A percentile compares a stretch with the other conserved stretches of the same genome.
Conservation (phyloP, 2,329 filamentous ascomycete genomes). For the Fusarium incarnatum region DNA sequence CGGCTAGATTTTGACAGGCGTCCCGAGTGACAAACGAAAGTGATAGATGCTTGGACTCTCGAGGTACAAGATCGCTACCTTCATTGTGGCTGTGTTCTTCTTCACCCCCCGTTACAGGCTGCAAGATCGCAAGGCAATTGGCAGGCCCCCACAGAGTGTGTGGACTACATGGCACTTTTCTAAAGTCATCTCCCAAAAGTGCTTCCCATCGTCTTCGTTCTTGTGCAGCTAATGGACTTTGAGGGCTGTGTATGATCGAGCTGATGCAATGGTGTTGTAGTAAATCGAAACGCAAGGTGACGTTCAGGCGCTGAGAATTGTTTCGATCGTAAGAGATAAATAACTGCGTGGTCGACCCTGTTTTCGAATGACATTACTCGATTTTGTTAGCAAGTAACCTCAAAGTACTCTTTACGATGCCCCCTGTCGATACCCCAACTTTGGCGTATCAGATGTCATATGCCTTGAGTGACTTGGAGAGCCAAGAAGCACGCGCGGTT, state of each 20-base stretch:
- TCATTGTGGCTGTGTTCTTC: not conserved
- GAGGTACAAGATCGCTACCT: conserved; percentile 17
- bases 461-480: not conserved
- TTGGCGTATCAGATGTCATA: not conserved
- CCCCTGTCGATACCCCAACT: conserved; percentile 8
- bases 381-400: conserved; percentile 11
- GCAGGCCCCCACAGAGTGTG: not conserved
- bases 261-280: not conserved
- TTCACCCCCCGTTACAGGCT: conserved; percentile 3
- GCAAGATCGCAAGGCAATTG: conserved; percentile 14
- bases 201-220: not conserved
- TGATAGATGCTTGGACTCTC: not conserved
- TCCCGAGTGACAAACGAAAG: conserved; percentile 5
- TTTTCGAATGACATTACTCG: not conserved
- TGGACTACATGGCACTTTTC: not conserved
- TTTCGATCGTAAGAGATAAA: conserved; percentile 5
- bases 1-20: not conserved
- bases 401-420: conserved; percentile 16
- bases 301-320: not conserved
- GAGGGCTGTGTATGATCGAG: not conserved
- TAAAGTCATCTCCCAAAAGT: not conserved
- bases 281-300: not conserved
- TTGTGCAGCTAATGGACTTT: not conserved
- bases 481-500: not conserved
- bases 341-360: not conserved